Base-by-base conservation (phyloP, 1,284 basidiomycete species). In the Cutaneotrichosporon cyanovorans region DNA sequence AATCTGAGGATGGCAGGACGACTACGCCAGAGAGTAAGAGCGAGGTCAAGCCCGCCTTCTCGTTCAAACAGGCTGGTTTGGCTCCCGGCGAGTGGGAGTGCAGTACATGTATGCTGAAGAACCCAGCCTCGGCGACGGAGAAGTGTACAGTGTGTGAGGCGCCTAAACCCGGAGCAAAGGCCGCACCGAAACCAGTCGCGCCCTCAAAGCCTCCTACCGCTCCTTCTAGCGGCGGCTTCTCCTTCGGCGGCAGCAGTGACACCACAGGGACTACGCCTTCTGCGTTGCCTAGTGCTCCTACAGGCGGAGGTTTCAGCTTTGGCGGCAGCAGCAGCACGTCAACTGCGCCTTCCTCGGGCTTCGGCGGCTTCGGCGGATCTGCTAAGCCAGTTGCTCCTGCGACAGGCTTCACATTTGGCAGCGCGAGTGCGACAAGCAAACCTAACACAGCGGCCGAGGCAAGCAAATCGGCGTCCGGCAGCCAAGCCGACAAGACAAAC, bases 121-220 rank as follows among this genome's bases (percentile, higher is more conserved):
- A 79, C 55, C 65, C 56, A 34, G 56, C 30, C 61, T 60, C 33
- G 18, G 21, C 42, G 19, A 30, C 47, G 4, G 20, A 39, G 6
- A 44, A 79, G 59, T 82, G 80, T 57, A 71, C 68, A 0, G 53
- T 78, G 25, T 83, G 81, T 48, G 78, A 80, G 36, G 55, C 72
- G 2, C 72, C 74, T 0, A 62, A 68, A 19, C 65, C 61, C 25
- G 57, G 42, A 1, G 41, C 32, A 11, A 34, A 18, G 16, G 12
- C 46, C 1, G 39, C 48, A n/a, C 14, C n/a, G n/a, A n/a, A n/a
- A n/a, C n/a, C 5, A 22, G 35, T 28, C 39, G 30, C 33, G 16
- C 22, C 19, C n/a, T 40, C 40, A 7, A 14, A 15, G 21, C 16
- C 30, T 42, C 18, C 15, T 22, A 16, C 2, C 31, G 21, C 43